Conservation (phyloP, 306 rosid species). For the Myrica gale region DNA sequence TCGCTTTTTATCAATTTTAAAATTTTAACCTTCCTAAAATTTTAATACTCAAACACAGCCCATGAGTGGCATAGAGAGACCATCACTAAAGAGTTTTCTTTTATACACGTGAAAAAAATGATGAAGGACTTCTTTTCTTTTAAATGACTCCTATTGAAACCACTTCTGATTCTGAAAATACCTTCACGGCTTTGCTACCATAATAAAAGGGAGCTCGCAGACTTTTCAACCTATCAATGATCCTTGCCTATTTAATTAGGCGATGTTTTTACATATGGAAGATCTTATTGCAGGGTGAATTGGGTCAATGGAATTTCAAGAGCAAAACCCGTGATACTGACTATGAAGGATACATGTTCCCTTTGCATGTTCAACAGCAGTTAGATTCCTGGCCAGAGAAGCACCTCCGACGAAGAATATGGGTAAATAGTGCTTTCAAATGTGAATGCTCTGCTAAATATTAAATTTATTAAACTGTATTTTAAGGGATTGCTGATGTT, state of each 20-base stretch:
- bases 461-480: neutral
- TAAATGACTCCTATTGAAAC: too few relatives aligned
- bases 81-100: too few relatives aligned
- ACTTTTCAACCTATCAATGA: neutral
- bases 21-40: too few relatives aligned
- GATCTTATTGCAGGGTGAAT: slow-evolving; percentile 44
- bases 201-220: too few relatives aligned
- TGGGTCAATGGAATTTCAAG: slow-evolving; percentile 92
- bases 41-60: too few relatives aligned
- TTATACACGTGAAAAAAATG: too few relatives aligned
- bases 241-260: neutral
- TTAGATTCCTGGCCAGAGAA: slow-evolving; percentile 87
- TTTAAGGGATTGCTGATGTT: neutral
- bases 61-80: too few relatives aligned
- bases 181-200: too few relatives aligned
- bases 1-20: too few relatives aligned
- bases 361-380: slow-evolving; percentile 75
- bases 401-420: slow-evolving; percentile 62
- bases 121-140: too few relatives aligned
- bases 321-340: slow-evolving; percentile 72
- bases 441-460: neutral
- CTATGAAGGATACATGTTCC: slow-evolving; percentile 92
- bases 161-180: too few relatives aligned
- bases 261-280: neutral
- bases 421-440: slow-evolving; percentile 43